Evolutionary conservation across 768 basidiomycete species (phyloP).

Genomic region (Tulasnella sp.): DNA sequence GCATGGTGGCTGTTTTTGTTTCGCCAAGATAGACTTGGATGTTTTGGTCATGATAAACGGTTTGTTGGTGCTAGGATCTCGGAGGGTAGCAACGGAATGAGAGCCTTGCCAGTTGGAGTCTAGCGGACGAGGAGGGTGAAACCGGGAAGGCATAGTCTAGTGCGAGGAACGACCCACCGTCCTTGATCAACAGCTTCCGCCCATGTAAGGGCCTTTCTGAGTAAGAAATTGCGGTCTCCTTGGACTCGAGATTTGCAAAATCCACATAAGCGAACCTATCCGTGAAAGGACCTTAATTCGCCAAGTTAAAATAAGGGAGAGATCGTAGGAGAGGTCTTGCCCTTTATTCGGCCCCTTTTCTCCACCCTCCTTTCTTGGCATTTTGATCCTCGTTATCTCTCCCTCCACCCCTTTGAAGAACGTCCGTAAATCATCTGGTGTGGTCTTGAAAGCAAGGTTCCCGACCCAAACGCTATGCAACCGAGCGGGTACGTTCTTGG

Average conservation of each 20-base stretch:
- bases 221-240: conserved; percentile 67
- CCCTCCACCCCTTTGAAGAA: conserved; percentile 67
- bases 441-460: conserved; percentile 88
- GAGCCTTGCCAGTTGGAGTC: conserved; percentile 29
- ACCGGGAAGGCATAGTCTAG: background rate
- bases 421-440: conserved; percentile 58
- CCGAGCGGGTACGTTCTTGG: conserved; percentile 34
- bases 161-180: conserved; percentile 52
- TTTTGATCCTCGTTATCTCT: conserved; percentile 74
- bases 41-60: conserved; percentile 50
- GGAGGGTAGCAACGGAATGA: conserved; percentile 31
- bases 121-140: background rate
- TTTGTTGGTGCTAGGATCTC: conserved; percentile 39
- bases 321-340: no score
- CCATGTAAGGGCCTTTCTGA: conserved; percentile 83
- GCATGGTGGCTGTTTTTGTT: conserved; percentile 78
- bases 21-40: conserved; percentile 69
- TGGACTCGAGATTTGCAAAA: conserved; percentile 73
- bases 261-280: conserved; percentile 94
- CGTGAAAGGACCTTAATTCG: no score
- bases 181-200: conserved; percentile 87
- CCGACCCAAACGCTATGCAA: conserved; percentile 95
- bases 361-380: conserved; percentile 68
- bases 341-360: conserved; percentile 38
- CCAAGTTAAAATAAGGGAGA: no score